Evolutionary conservation across 2,329 filamentous ascomycete genomes (phyloP).

Genomic region (Aspergillus quadricinctus): DNA sequence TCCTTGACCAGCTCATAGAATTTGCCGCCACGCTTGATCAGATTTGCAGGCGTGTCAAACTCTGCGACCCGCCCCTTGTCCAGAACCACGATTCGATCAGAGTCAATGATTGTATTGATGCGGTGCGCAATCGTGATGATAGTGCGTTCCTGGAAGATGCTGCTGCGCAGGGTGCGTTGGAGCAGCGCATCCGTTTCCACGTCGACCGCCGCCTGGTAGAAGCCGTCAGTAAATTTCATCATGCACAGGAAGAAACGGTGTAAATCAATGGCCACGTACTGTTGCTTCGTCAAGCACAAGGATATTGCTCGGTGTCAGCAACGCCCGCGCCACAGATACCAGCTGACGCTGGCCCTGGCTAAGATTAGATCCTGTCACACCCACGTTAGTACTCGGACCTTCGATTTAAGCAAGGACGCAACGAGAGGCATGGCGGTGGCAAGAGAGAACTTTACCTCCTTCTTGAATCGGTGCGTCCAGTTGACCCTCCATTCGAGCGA

Average conservation of each 20-base stretch:
- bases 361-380: slow-evolving; percentile 75
- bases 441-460: slow-evolving; percentile 63
- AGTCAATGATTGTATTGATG: slow-evolving; percentile 91
- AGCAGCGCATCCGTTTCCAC: slow-evolving; percentile 64
- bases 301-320: slow-evolving; percentile 94
- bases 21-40: slow-evolving; percentile 70
- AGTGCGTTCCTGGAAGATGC: slow-evolving; percentile 79
- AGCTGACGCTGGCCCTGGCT: slow-evolving; percentile 94
- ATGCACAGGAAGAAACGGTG: slow-evolving; percentile 8
- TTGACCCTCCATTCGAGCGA: slow-evolving; percentile 79
- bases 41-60: slow-evolving; percentile 78
- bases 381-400: slow-evolving; percentile 10
- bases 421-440: background rate
- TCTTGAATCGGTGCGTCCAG: slow-evolving; percentile 88
- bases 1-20: slow-evolving; percentile 93
- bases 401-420: background rate
- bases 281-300: slow-evolving; percentile 96
- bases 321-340: slow-evolving; percentile 84
- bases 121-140: slow-evolving; percentile 98
- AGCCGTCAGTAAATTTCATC: slow-evolving; percentile 13
- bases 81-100: slow-evolving; percentile 87
- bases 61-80: slow-evolving; percentile 87
- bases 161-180: slow-evolving; percentile 59
- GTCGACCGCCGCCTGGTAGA: slow-evolving; percentile 59
- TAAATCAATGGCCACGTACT: slow-evolving; percentile 42